Percentiles rank a stretch among this genome's conserved stretches.
These are phyloP conservation scores for Oryza glumipatula DNA, from an alignment of 176 grass and related monocot species.

Conservation along the genomic window DNA sequence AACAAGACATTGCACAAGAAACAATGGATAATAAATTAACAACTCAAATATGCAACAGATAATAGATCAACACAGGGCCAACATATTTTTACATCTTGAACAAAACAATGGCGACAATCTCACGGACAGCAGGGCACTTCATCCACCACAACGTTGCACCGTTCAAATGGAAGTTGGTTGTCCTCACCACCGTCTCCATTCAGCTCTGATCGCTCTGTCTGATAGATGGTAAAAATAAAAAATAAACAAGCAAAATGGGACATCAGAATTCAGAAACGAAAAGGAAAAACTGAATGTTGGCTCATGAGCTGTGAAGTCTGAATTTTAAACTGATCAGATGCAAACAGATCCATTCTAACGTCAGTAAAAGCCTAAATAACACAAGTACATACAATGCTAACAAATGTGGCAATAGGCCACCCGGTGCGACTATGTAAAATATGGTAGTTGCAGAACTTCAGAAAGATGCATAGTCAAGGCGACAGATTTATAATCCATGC, in stretches of 20 bases:
- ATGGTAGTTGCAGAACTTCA: not conserved
- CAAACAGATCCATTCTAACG: not conserved
- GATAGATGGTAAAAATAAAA: slow-evolving; percentile 27
- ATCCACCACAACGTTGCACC: slow-evolving; percentile 30
- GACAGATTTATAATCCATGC: not conserved
- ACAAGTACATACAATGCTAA: not conserved
- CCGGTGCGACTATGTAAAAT: not conserved
- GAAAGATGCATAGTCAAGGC: not conserved
- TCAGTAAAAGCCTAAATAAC: not conserved
- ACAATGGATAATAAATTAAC: slow-evolving; percentile 3
- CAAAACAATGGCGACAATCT: slow-evolving; percentile 37
- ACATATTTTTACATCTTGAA: slow-evolving; percentile 50
- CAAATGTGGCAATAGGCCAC: not conserved
- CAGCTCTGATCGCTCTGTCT: slow-evolving; percentile 66
- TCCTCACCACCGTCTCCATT: slow-evolving; percentile 74
- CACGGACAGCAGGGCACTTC: slow-evolving; percentile 27
- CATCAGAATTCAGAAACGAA: slow-evolving; percentile 18
- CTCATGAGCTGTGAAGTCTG: not conserved
- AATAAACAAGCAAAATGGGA: slow-evolving; percentile 13
- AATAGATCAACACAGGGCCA: slow-evolving; percentile 42
- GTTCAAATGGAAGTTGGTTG: slow-evolving; percentile 14
- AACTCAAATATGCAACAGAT: slow-evolving; percentile 41
- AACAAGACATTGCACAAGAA: slow-evolving; percentile 36
- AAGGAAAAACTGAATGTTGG: not conserved
- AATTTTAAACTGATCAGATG: not conserved